Base-by-base conservation (phyloP, 116 monocot genomes). In the Dioscorea cayenensis region DNA sequence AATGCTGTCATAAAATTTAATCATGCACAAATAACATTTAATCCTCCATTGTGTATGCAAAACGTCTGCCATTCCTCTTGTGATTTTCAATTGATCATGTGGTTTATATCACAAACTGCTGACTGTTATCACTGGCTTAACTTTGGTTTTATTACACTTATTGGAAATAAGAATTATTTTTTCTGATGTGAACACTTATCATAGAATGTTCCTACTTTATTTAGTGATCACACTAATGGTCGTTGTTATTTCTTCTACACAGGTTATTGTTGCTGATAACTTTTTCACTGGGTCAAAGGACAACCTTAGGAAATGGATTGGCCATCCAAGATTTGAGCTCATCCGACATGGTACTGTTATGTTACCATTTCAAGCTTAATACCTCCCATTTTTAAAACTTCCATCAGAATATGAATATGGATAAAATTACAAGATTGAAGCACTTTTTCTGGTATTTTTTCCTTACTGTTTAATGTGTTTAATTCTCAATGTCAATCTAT, bases 301-400 rank as follows among this genome's bases (percentile, higher is more conserved):
- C 51, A 95, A 91, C 21, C 71, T 95, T 3, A 80, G 49, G 49
- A 88, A 87, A 69, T 88, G 86, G 87, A 85, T 92, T 65, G 89
- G 92, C 5, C 89, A 91, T 78, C 95, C 95, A 65, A 87, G 87
- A 85, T 92, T 95, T 77, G 95, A 95, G 68, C 89, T 95, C 55
- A 89, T 95, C 23, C 75, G 92, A 51, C 95, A 95, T 78, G 91
- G 91, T 89, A 81, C 18, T 59, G 68, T 66, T 65, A 13, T 7
- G 7, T 38, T 29, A 23, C 19, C 14, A 12, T 55, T 18, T 16
- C 19, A 55, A 55, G 55, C 43, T 43, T 43, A 55, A 55, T 5
- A 55, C 55, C 16, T 55, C 18, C 55, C 19, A 12, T 5, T 55
- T 16, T 62, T 48, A 9, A 75, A 13, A 36, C 3, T 64, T 27